A percentile compares a stretch with the other conserved stretches of the same genome.
These are phyloP conservation scores for Linderniella brevidens DNA, from an alignment of 257 asterid genomes.

Conservation along the genomic window DNA sequence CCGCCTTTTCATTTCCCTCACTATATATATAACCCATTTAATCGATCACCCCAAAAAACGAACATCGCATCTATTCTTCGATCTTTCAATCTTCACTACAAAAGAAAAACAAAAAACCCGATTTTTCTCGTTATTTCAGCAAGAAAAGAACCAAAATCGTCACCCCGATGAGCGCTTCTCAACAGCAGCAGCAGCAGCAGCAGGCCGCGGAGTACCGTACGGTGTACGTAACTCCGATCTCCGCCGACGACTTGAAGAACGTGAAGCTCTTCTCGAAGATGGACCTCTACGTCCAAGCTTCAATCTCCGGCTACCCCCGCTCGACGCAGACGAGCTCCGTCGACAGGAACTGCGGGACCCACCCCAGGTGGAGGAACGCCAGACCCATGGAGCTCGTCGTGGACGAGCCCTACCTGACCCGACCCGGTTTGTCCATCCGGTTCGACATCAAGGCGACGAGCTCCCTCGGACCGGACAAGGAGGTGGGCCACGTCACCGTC, in stretches of 20 bases:
- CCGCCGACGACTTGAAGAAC: slow-evolving; percentile 31
- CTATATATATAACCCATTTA: no score
- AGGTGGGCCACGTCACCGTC: slow-evolving; percentile 38
- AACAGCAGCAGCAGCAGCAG: no score
- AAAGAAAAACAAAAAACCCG: no score
- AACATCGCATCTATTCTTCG: no score
- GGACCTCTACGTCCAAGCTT: slow-evolving; percentile 33
- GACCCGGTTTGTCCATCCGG: slow-evolving; percentile 29
- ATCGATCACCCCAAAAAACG: no score
- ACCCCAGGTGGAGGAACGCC: slow-evolving; percentile 28
- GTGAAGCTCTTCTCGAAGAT: slow-evolving; percentile 27
- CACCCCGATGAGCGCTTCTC: no score
- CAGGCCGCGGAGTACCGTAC: slow-evolving; percentile 25
- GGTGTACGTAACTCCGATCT: slow-evolving; percentile 20
- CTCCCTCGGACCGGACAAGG: slow-evolving; percentile 25
- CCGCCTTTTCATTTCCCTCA: no score
- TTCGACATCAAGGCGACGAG: slow-evolving; percentile 35
- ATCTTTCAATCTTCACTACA: no score
- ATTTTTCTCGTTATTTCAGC: no score
- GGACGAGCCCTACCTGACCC: slow-evolving; percentile 39
- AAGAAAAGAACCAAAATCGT: no score
- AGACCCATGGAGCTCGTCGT: slow-evolving; percentile 29
- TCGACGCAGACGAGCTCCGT: slow-evolving; percentile 20
- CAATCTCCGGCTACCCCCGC: slow-evolving; percentile 30
- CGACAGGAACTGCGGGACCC: slow-evolving; percentile 28